Base-by-base conservation (phyloP, 805 yeast genomes). In the Candida boleticola region DNA sequence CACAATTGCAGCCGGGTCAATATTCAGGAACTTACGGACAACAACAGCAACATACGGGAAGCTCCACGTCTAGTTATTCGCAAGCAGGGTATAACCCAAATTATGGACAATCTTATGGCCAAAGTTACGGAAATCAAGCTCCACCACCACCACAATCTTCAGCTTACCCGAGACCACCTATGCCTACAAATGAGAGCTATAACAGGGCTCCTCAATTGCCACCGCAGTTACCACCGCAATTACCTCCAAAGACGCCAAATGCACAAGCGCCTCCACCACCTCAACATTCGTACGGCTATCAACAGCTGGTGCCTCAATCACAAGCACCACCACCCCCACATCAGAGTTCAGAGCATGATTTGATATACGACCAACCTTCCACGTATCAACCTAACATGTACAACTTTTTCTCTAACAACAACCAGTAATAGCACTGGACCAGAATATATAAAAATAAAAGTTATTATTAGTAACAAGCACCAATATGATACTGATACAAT, bases 371-470 rank as follows among this genome's bases (percentile, higher is more conserved):
- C 37, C 64, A 61, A 38, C 79, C 78, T 1, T 73, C 78, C 0
- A 64, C 70, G 2, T 73, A 73, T 50, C 68, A 69, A 48, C 75
- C 78, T 2, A 62, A 71, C 43, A 68, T 73, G 70, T 74, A 74
- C 47, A 62, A 67, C 38, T 67, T 61, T 41, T 70, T 71, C 42
- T 58, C 65, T n/a, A 60, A 53, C 29, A 49, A 53, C 14, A 46
- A 46, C 40, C 27, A 32, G 36, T 13, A 32, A n/a, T n/a, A n/a
- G n/a, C n/a, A n/a, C n/a, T n/a, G n/a, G n/a, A n/a, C n/a, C n/a
- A n/a, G n/a, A n/a, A n/a, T n/a, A n/a, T n/a, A n/a, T n/a, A n/a
- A 7, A 5, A 29, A 29, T 29, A 29, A 29, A 29, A 29, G 31
- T 29, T 29, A 25, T 25, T 11, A 25, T 25, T 25, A 25, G 27